phyloP scores from a whole-genome alignment of 2,329 filamentous ascomycete species.

The Davidsoniella eucalypti region DNA sequence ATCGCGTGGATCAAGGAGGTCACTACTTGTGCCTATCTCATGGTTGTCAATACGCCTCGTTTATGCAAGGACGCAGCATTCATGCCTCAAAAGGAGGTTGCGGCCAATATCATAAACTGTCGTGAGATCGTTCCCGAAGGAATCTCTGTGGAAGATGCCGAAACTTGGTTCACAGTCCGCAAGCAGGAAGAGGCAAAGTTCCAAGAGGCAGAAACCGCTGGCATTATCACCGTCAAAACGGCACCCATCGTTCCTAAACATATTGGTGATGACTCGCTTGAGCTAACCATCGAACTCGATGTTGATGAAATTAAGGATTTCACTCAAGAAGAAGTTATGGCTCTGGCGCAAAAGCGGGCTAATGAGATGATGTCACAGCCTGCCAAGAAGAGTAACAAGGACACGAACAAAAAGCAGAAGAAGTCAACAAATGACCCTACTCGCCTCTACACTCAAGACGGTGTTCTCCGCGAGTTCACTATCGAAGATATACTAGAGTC shows the following conservation, averaged over 20 bases:
- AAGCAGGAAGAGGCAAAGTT: constrained; percentile 13
- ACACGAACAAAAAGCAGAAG: constrained; percentile 17
- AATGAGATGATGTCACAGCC: constrained; percentile 4
- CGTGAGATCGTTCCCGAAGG: constrained; percentile 46
- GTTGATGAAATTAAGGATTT: constrained; percentile 8
- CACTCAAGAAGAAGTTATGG: constrained; percentile 4
- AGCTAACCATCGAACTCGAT: constrained; percentile 13
- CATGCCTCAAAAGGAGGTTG: constrained; percentile 59
- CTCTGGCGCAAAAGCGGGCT: constrained; percentile 7
- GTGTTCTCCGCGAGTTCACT: neutral
- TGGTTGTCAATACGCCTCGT: constrained; percentile 80
- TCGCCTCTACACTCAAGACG: neutral
- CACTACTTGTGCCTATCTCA: constrained; percentile 78
- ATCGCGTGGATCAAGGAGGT: constrained; percentile 92
- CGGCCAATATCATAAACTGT: constrained; percentile 62
- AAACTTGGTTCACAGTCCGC: constrained; percentile 31
- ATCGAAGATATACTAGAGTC: constrained; percentile 17
- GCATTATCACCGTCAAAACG: constrained; percentile 4
- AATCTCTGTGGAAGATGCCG: constrained; percentile 5
- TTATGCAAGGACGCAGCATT: constrained; percentile 82
- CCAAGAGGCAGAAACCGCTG: constrained; percentile 1
- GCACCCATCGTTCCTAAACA: neutral
- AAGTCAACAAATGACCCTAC: neutral
- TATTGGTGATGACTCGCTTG: constrained; percentile 15
- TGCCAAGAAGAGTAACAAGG: constrained; percentile 19